These are phyloP conservation scores for Penicillium diatomitis DNA, from an alignment of 495 filamentous ascomycete genomes.

Conservation along the genomic window DNA sequence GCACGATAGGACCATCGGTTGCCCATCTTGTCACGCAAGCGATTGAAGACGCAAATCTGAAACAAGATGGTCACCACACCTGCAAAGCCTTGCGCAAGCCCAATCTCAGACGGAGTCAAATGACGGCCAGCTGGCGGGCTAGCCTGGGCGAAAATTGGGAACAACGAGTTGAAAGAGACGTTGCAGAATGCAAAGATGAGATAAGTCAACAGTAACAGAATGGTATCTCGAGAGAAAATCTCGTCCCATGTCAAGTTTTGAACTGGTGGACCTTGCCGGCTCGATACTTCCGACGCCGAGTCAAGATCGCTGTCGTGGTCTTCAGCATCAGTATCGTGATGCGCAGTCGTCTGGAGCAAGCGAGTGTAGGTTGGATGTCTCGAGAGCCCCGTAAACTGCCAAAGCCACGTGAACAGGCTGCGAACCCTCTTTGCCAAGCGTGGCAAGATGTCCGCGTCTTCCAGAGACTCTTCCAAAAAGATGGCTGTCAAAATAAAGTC, in stretches of 20 bases:
- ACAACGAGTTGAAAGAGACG: constrained; percentile 81
- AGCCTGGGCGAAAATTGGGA: constrained; percentile 80
- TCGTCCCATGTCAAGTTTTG: constrained; percentile 37
- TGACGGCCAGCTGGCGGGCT: constrained; percentile 64
- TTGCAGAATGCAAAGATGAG: constrained; percentile 84
- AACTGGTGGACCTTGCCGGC: constrained; percentile 19
- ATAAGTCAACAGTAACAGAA: constrained; percentile 72
- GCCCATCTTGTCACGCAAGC: constrained; percentile 69
- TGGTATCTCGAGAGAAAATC: constrained; percentile 67
- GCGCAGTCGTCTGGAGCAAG: constrained; percentile 12
- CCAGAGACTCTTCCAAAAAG: constrained; percentile 83
- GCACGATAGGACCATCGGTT: constrained; percentile 76
- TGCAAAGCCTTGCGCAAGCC: constrained; percentile 76
- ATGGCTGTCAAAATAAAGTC: constrained; percentile 65
- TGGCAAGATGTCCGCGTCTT: constrained; percentile 57
- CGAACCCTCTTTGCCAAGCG: constrained; percentile 49
- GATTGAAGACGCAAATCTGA: constrained; percentile 75
- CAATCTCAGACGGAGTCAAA: constrained; percentile 71
- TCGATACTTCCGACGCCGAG: constrained; percentile 35
- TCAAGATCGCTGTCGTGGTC: constrained; percentile 36
- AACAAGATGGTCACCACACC: constrained; percentile 79
- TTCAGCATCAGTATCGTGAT: constrained; percentile 19
- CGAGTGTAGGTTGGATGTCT: constrained; percentile 51
- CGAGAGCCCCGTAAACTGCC: constrained; percentile 60
- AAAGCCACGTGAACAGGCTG: constrained; percentile 58